phyloP scores from a whole-genome alignment of 495 filamentous ascomycete genomes.

The Xylaria venustula region DNA sequence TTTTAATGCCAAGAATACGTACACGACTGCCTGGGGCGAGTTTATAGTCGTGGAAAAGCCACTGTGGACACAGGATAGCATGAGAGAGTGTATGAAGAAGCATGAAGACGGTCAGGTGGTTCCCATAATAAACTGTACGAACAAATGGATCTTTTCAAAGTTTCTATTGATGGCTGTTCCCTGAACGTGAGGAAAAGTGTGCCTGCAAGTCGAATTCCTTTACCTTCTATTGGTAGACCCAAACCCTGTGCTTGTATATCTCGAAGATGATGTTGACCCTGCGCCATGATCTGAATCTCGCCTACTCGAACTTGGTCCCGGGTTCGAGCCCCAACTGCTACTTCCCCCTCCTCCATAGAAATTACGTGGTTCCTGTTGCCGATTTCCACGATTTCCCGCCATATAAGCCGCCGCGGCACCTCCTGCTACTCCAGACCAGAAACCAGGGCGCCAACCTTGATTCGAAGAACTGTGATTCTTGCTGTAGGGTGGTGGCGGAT shows the following conservation, averaged over 20 bases:
- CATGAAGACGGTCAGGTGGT: neutral
- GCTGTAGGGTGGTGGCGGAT: constrained; percentile 58
- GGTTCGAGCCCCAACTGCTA: constrained; percentile 44
- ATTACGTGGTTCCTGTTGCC: constrained; percentile 28
- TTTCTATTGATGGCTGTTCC: neutral
- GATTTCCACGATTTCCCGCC: constrained; percentile 55
- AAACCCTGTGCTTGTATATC: constrained; percentile 83
- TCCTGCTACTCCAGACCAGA: constrained; percentile 75
- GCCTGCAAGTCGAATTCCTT: neutral
- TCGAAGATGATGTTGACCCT: constrained; percentile 49
- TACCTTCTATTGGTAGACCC: constrained; percentile 81
- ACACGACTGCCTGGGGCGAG: neutral
- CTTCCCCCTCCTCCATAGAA: constrained; percentile 41
- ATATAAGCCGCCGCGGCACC: constrained; percentile 70
- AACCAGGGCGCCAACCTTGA: constrained; percentile 73
- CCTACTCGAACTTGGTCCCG: constrained; percentile 33
- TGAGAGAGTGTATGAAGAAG: neutral
- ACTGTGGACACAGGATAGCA: constrained; percentile 11
- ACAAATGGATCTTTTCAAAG: neutral
- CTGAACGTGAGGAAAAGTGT: neutral
- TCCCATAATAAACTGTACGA: neutral
- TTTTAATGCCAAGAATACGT: neutral
- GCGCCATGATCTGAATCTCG: constrained; percentile 40
- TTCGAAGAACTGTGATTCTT: constrained; percentile 26
- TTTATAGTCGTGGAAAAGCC: neutral